Evolutionary conservation across 306 rosid species (phyloP).

Genomic region (Vicia faba): DNA sequence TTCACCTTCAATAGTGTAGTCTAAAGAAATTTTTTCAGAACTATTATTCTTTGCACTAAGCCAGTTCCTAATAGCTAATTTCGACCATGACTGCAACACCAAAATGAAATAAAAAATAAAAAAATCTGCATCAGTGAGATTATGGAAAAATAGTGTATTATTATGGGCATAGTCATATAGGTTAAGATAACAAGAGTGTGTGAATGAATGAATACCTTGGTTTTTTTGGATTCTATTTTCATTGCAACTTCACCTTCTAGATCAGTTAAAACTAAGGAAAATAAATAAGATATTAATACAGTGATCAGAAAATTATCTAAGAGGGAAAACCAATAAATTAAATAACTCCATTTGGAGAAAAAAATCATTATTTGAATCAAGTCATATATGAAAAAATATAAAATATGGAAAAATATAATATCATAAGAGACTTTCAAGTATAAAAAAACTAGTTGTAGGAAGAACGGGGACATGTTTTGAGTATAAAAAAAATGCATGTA

Average conservation of each 20-base stretch:
- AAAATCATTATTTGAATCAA: conserved; percentile 9
- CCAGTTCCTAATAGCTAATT: conserved; percentile 64
- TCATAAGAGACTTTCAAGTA: conserved; percentile 52
- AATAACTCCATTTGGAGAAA: not conserved
- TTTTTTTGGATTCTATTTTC: conserved; percentile 55
- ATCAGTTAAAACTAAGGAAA: conserved; percentile 34
- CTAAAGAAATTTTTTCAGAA: conserved; percentile 53
- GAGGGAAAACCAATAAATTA: not conserved
- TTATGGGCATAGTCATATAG: not conserved
- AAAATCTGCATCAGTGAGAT: not conserved
- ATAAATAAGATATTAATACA: conserved; percentile 2
- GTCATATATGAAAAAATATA: conserved; percentile 14
- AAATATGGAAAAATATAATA: conserved; percentile 16
- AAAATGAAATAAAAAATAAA: not conserved
- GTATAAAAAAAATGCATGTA: conserved; percentile 5
- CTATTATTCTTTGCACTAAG: conserved; percentile 53
- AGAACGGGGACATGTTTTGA: conserved; percentile 56
- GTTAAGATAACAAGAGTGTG: not conserved
- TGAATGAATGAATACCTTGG: conserved; percentile 48
- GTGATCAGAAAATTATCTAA: conserved; percentile 32
- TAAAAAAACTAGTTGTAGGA: conserved; percentile 67
- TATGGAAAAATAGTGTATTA: not conserved
- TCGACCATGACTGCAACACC: conserved; percentile 63
- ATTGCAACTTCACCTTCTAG: conserved; percentile 46
- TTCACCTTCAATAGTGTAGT: conserved; percentile 48